phyloP scores from a whole-genome alignment of 345 rosid species.

The Bruguiera gymnorhiza region DNA sequence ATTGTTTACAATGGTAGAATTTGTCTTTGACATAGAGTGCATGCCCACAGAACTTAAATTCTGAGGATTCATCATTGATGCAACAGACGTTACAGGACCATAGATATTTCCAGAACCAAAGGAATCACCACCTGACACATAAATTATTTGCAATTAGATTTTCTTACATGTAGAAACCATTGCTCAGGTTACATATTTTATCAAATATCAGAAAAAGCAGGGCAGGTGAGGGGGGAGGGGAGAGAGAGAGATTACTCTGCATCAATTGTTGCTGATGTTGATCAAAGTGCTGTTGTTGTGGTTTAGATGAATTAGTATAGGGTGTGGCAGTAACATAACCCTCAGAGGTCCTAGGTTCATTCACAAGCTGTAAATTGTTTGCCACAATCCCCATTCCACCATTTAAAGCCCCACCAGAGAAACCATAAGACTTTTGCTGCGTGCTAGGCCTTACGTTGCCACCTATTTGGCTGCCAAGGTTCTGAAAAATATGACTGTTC shows the following conservation, averaged over 20 bases:
- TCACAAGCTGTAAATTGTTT: conserved; percentile 47
- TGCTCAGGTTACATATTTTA: not conserved
- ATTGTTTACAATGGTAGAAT: conserved; percentile 45
- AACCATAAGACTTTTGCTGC: conserved; percentile 68
- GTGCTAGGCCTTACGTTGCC: conserved; percentile 55
- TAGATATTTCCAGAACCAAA: conserved; percentile 60
- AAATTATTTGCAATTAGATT: conserved; percentile 17
- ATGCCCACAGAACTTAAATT: conserved; percentile 43
- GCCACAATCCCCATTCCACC: conserved; percentile 62
- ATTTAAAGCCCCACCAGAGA: conserved; percentile 58
- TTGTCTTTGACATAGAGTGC: conserved; percentile 59
- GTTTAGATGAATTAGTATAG: conserved; percentile 55
- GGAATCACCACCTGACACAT: conserved; percentile 63
- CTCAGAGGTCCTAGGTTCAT: conserved; percentile 54
- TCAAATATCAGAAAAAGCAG: conserved; percentile 1
- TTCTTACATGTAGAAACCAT: not conserved
- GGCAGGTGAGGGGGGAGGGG: not conserved
- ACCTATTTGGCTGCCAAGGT: conserved; percentile 68
- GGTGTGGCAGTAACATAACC: conserved; percentile 46
- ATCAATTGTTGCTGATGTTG: conserved; percentile 58
- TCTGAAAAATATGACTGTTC: conserved; percentile 63
- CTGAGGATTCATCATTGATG: conserved; percentile 51
- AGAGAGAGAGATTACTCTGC: conserved; percentile 43
- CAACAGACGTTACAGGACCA: conserved; percentile 51
- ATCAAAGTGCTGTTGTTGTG: conserved; percentile 60